Evolutionary conservation across 495 filamentous ascomycete genomes (phyloP).

Genomic region (Penicillium riverlandense): DNA sequence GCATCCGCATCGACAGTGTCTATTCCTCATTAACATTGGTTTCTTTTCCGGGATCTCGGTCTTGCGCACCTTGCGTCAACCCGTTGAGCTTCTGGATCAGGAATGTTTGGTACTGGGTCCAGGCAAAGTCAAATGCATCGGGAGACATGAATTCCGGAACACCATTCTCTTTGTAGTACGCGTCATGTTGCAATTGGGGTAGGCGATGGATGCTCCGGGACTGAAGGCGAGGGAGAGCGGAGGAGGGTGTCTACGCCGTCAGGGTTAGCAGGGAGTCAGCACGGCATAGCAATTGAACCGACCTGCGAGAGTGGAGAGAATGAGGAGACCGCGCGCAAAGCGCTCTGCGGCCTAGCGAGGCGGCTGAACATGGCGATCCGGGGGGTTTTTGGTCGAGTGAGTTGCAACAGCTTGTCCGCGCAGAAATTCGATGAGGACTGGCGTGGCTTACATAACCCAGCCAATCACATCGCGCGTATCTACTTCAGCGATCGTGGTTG

Average conservation of each 20-base stretch:
- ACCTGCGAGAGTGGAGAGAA: constrained; percentile 28
- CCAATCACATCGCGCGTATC: constrained; percentile 26
- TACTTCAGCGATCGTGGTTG: constrained; percentile 10
- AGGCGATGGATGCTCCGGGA: constrained; percentile 46
- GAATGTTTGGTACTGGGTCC: constrained; percentile 71
- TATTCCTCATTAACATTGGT: constrained; percentile 1
- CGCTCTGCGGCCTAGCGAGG: constrained; percentile 42
- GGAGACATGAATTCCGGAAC: constrained; percentile 60
- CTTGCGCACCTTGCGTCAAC: constrained; percentile 58
- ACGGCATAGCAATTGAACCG: background rate
- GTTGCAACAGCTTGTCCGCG: constrained; percentile 13
- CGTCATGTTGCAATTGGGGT: constrained; percentile 51
- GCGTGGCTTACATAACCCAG: constrained; percentile 24
- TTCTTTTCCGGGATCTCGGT: background rate
- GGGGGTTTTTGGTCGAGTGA: constrained; percentile 8
- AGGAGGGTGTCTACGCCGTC: constrained; percentile 31
- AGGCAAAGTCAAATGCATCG: constrained; percentile 63
- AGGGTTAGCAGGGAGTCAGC: constrained; percentile 1
- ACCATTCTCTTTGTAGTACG: constrained; percentile 46
- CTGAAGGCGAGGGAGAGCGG: constrained; percentile 36
- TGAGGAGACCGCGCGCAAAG: constrained; percentile 28
- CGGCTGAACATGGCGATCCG: constrained; percentile 44
- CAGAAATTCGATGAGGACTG: constrained; percentile 33
- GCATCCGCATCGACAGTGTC: constrained; percentile 51
- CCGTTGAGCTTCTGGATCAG: constrained; percentile 69